Conservation (phyloP, 129 eudicot genomes). For the Artemisia tridentata region DNA sequence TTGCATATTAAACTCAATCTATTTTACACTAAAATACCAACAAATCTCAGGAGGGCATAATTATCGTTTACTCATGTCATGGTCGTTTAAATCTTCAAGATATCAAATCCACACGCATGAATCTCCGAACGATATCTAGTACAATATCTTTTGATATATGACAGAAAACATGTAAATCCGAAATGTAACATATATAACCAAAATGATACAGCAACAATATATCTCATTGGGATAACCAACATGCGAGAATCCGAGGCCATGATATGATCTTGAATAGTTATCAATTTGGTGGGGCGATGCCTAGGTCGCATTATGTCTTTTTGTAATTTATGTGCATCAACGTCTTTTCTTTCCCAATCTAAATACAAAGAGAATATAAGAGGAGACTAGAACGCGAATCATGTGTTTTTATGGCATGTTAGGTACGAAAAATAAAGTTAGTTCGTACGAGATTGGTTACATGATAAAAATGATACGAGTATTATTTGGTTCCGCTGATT, state of each 20-base stretch:
- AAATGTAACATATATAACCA: neutral
- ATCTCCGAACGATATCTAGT: conserved; percentile 9
- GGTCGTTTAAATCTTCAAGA: neutral
- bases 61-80: neutral
- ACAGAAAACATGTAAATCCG: conserved; percentile 15
- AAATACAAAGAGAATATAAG: neutral
- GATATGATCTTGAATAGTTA: conserved; percentile 18
- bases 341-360: neutral
- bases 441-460: neutral
- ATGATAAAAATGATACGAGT: no score
- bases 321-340: conserved; percentile 13
- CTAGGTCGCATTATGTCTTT: conserved; percentile 11
- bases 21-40: no score
- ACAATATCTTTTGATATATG: conserved; percentile 8
- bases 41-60: neutral
- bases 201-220: conserved; percentile 28
- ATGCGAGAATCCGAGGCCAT: conserved; percentile 23
- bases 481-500: neutral
- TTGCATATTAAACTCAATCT: no score
- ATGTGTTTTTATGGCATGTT: neutral
- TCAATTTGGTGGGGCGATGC: conserved; percentile 19
- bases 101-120: neutral
- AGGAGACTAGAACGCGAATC: neutral
- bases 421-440: neutral
- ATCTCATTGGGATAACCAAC: conserved; percentile 21